Evolutionary conservation across 768 basidiomycete species (phyloP), one percentile per base, ranked within the genome.

Genomic region (Dentipellis sp.): DNA sequence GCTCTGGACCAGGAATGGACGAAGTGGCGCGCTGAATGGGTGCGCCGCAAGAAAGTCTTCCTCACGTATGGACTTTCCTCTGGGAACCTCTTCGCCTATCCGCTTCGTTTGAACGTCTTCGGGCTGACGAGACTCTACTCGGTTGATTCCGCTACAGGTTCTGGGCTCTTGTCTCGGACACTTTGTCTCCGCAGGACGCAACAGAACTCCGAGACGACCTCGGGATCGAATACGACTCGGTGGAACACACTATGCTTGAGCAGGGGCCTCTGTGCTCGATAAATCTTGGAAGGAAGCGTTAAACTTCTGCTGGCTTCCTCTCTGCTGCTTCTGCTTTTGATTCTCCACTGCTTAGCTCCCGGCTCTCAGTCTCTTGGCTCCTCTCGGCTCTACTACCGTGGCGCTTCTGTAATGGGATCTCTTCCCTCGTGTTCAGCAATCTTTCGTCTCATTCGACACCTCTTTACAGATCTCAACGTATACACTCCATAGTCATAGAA

Each of bases 201-300:
- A 62, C 70, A 10, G 72, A 69, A 40, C 82, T 94, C 10, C 79
- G 78, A 19, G 93, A 94, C 65, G 83, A 87, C 54, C 80, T 94
- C 36, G 92, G 91, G 1, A 81, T 94, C 57, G 88, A 90, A 66
- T 71, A 74, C 40, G 93, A 95, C 63, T 82, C 86, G 10, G 63
- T 75, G 3, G 92, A 94, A 68, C 89, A 91, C 61, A 60, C 62
- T 37, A 71, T 69, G 22, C 69, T 94, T 29, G 92, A 93, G 69
- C 73, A 74, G 40, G 77, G 84, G 4, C 67, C 80, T 53, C 71
- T 92, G 23, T 89, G 83, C 49, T 35, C 40, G 7, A 19, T 48
- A 2, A 16, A 14, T 16, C 2, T 21, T 19, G 23, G 47, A 6
- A 19, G 9, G 47, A 48, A 48, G 47, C 11, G 19, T n/a, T 48